Percentiles rank a stretch among this genome's conserved stretches.
These are phyloP conservation scores for Vitis riparia DNA, from an alignment of 164 flowering plant genomes.

Conservation along the genomic window DNA sequence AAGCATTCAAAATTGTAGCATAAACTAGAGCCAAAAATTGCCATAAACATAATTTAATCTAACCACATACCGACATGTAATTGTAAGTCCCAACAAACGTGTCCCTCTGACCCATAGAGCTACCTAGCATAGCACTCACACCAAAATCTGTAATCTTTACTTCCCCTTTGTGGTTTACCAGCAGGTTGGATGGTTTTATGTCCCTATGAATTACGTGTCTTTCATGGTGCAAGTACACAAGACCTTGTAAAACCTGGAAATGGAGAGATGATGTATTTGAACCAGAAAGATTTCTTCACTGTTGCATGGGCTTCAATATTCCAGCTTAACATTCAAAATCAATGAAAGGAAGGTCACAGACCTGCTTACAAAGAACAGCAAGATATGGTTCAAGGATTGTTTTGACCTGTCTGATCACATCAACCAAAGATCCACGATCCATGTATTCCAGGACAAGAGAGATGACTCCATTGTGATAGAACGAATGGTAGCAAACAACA, in stretches of 20 bases:
- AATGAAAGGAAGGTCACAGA: conserved; percentile 14
- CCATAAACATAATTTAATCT: too few relatives aligned
- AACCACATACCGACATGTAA: conserved; percentile 90
- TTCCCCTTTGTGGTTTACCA: conserved; percentile 93
- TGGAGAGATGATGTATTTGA: not conserved
- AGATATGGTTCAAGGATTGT: conserved; percentile 97
- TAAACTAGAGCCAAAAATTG: not conserved
- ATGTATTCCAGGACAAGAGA: conserved; percentile 95
- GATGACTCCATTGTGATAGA: conserved; percentile 95
- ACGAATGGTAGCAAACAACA: conserved; percentile 90
- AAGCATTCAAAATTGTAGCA: not conserved
- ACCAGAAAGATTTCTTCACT: not conserved
- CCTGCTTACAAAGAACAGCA: conserved; percentile 96
- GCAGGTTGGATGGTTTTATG: conserved; percentile 92
- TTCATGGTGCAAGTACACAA: conserved; percentile 87
- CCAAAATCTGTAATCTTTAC: conserved; percentile 98
- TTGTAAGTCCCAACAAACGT: conserved; percentile 99
- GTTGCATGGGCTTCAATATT: not conserved
- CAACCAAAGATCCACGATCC: conserved; percentile 96
- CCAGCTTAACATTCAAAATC: not conserved
- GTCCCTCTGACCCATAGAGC: conserved; percentile 90
- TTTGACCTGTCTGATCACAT: conserved; percentile 82
- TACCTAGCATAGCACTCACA: conserved; percentile 89
- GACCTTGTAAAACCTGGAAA: conserved; percentile 85
- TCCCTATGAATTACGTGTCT: conserved; percentile 97